These are phyloP conservation scores for Coemansia sp. DNA, from an alignment of 192 early-diverging fungal species.

Conservation along the genomic window DNA sequence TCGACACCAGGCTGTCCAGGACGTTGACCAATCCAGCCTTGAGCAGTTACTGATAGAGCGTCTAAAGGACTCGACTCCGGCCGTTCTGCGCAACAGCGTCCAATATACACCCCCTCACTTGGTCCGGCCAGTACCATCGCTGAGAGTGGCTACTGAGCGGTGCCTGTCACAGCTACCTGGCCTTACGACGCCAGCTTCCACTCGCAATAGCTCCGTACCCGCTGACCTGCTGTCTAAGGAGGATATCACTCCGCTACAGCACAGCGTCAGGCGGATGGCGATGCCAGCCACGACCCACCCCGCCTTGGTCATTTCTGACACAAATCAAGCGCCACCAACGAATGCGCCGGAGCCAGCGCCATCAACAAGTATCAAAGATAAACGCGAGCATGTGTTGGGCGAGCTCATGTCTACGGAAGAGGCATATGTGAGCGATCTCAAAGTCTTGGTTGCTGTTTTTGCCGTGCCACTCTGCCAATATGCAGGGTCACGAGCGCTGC, in stretches of 20 bases:
- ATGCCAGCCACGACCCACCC: not conserved
- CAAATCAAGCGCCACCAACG: conserved; percentile 1
- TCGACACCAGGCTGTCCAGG: conserved; percentile 9
- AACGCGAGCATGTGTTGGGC: conserved; percentile 42
- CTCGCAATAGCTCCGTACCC: not conserved
- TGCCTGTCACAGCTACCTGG: conserved; percentile 5
- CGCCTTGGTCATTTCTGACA: not conserved
- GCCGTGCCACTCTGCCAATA: conserved; percentile 31
- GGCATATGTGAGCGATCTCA: conserved; percentile 55
- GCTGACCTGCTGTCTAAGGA: conserved; percentile 16
- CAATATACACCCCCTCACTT: not conserved
- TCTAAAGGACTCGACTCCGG: conserved; percentile 27
- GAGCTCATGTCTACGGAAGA: conserved; percentile 55
- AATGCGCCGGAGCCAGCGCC: not conserved
- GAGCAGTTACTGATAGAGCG: conserved; percentile 26
- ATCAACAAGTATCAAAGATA: conserved; percentile 6
- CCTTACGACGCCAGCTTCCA: not conserved
- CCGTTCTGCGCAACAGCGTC: conserved; percentile 8
- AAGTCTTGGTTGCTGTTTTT: conserved; percentile 48
- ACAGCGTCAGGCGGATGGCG: not conserved
- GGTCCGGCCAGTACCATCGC: not conserved
- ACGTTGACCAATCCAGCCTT: conserved; percentile 15
- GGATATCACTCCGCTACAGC: conserved; percentile 14
- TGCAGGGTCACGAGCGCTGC: conserved; percentile 11
- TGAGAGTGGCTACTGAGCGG: not conserved